Evolutionary conservation across 306 rosid genomes (phyloP).

Genomic region (Dicorynia guianensis): DNA sequence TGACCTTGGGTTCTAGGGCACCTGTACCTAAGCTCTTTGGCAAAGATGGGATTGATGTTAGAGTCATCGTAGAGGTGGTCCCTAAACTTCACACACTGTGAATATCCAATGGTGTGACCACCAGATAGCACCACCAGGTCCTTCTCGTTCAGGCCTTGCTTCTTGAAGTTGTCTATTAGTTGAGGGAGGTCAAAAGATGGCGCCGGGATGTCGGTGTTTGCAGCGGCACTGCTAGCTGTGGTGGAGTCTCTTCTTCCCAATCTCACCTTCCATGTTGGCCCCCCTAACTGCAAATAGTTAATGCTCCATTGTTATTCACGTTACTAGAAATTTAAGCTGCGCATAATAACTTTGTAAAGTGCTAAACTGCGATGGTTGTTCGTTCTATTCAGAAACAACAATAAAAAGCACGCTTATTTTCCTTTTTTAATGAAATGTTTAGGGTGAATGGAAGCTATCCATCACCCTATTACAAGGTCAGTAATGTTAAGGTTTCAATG

Average conservation of each 20-base stretch:
- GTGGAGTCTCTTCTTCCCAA: constrained; percentile 63
- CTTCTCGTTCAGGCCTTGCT: constrained; percentile 51
- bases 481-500: too few relatives aligned
- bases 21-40: not conserved
- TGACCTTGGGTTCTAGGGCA: constrained; percentile 46
- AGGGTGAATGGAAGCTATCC: too few relatives aligned
- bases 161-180: constrained; percentile 46
- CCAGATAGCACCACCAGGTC: constrained; percentile 56
- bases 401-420: too few relatives aligned
- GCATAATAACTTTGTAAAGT: too few relatives aligned
- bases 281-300: constrained; percentile 55
- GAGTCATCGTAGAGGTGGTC: constrained; percentile 44
- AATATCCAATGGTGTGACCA: constrained; percentile 54
- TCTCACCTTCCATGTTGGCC: constrained; percentile 54
- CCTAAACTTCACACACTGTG: constrained; percentile 39
- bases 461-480: too few relatives aligned
- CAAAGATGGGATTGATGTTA: constrained; percentile 45
- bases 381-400: too few relatives aligned
- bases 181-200: constrained; percentile 41
- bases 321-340: too few relatives aligned
- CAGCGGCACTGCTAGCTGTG: constrained; percentile 47
- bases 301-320: too few relatives aligned
- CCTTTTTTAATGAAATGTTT: too few relatives aligned
- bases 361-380: too few relatives aligned
- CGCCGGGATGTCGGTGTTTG: constrained; percentile 46